Base-by-base conservation (phyloP, 768 basidiomycete genomes). In the Tricholoma bakamatsutake region DNA sequence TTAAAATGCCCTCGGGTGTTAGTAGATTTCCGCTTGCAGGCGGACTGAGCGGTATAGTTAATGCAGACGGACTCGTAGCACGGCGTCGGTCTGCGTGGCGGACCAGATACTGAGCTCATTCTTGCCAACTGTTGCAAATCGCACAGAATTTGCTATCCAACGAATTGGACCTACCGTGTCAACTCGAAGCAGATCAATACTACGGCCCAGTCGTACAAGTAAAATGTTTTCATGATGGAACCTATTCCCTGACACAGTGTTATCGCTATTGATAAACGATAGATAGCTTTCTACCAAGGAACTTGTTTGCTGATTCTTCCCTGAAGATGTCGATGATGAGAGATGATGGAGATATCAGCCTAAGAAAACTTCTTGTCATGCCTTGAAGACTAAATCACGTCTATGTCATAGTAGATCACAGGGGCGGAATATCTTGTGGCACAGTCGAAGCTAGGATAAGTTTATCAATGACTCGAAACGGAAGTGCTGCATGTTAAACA, bases 161-260 rank as follows among this genome's bases (percentile, higher is more conserved):
- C 15, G 6, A 27, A 35, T 9, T 24, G 11, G 37, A 24, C 28
- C 15, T 48, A 61, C 60, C 37, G 34, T 13, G 17, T 61, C 53
- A 15, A 35, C 35, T 35, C 2, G 9, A 10, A 61, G 11, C 17
- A 61, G 28, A 15, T 58, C 57, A 3, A 62, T 46, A 12, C 56
- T 53, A 10, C 54, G 56, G 9, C 47, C 57, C 15, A 62, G 49
- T 21, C 56, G 51, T 18, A 59, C 43, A 4, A 62, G 58, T 2
- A 62, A 35, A 15, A 13, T 40, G 5, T 50, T 4, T n/a, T 50
- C 52, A 17, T 59, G 27, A 1, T 51, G 39, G 0, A 43, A 59
- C 61, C 58, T 62, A 46, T 5, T 6, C n/a, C 8, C 2, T 43
- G 17, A 15, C 4, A 2, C 21, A 17, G 17, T 33, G 5, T 24